Evolutionary conservation across 2,329 filamentous ascomycete species (phyloP).

Genomic region (Colletotrichum ledebouriae): DNA sequence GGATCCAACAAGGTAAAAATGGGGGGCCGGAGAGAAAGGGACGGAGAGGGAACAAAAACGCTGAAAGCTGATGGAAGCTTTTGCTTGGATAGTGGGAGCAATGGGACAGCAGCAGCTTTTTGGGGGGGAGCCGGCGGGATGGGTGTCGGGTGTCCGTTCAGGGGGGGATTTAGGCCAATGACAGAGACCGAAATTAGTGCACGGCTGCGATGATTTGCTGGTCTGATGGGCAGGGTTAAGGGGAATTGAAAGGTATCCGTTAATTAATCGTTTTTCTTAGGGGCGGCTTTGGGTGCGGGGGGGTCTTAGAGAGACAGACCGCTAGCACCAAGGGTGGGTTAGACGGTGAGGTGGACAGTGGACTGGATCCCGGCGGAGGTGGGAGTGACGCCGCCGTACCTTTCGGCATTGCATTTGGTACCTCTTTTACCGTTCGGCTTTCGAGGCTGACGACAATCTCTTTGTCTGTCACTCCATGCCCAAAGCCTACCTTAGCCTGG

Average conservation of each 20-base stretch:
- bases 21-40: constrained; percentile 10
- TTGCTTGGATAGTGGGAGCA: constrained; percentile 29
- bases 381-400: constrained; percentile 11
- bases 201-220: constrained; percentile 33
- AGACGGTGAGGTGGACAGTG: background rate
- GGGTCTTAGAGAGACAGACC: background rate
- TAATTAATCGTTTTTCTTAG: no score
- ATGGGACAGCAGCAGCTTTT: constrained; percentile 16
- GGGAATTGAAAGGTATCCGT: background rate
- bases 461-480: background rate
- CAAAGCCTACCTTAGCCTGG: background rate
- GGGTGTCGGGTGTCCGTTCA: constrained; percentile 32
- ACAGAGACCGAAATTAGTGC: constrained; percentile 35
- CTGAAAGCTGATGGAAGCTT: constrained; percentile 37
- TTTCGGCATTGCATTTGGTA: constrained; percentile 37
- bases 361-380: constrained; percentile 10
- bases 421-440: background rate
- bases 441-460: constrained; percentile 7
- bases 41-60: background rate
- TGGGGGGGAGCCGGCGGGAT: background rate
- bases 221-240: constrained; percentile 2
- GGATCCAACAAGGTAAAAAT: constrained; percentile 32
- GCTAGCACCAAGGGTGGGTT: background rate
- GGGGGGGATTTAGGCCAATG: constrained; percentile 29
- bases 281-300: constrained; percentile 7